These are phyloP conservation scores for Vigna unguiculata DNA, from an alignment of 306 rosid species.

Conservation along the genomic window DNA sequence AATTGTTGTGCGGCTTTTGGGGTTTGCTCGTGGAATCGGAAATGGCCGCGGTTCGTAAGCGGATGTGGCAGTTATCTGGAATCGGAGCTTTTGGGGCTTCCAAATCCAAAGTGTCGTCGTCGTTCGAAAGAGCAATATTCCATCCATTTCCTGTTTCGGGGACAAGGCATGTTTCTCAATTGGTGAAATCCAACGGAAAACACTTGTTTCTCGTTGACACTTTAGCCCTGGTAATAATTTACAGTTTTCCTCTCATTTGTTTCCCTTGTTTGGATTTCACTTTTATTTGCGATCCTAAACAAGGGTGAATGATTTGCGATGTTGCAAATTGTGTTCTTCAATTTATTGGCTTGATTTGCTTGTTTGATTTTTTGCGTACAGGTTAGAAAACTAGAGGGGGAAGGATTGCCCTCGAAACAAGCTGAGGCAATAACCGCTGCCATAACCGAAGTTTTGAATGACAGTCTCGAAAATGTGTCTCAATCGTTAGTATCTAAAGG, in stretches of 20 bases:
- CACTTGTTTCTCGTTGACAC: conserved; percentile 87
- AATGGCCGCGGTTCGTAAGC: conserved; percentile 13
- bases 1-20: neutral
- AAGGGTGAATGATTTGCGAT: neutral
- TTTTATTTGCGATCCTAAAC: neutral
- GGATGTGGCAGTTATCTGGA: neutral
- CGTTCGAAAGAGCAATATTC: conserved; percentile 31
- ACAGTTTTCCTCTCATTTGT: neutral
- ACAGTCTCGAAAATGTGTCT: conserved; percentile 83
- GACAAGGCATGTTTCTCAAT: conserved; percentile 56
- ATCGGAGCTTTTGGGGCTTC: conserved; percentile 41
- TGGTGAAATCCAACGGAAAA: conserved; percentile 71
- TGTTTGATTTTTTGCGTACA: conserved; percentile 35
- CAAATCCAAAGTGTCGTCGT: conserved; percentile 39
- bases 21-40: neutral
- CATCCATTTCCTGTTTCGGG: conserved; percentile 44
- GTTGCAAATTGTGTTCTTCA: neutral
- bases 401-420: conserved; percentile 83
- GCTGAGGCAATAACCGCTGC: conserved; percentile 96
- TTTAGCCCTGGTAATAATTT: conserved; percentile 71
- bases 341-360: neutral
- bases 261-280: neutral
- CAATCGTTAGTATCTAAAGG: conserved; percentile 79
- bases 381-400: conserved; percentile 89
- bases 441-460: conserved; percentile 86